Evolutionary conservation across 202 grass and related monocot species (phyloP).

Genomic region (Tripidium arundinaceum): DNA sequence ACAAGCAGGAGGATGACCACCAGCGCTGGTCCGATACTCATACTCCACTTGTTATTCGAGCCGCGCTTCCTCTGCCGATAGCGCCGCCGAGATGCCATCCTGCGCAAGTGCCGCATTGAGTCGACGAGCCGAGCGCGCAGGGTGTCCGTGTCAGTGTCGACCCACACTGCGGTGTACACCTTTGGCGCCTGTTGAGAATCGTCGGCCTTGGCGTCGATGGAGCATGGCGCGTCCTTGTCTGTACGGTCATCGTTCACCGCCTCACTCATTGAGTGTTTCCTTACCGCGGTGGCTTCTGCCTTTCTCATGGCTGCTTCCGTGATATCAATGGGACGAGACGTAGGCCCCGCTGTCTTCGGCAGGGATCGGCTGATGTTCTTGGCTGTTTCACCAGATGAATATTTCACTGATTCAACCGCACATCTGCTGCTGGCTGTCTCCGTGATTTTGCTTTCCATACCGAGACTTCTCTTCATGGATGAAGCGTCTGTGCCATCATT

Average conservation of each 20-base stretch:
- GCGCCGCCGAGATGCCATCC: constrained; percentile 25
- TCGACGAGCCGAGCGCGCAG: constrained; percentile 23
- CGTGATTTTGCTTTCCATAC: neutral
- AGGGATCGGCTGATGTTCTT: neutral
- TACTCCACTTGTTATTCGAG: constrained; percentile 2
- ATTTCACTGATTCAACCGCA: neutral
- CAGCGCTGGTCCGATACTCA: neutral
- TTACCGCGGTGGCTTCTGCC: neutral
- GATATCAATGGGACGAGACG: neutral
- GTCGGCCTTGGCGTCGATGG: neutral
- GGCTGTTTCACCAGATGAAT: neutral
- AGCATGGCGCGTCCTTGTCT: neutral
- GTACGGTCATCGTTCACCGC: neutral
- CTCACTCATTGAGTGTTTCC: neutral
- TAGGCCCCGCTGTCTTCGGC: neutral
- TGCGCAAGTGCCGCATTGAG: constrained; percentile 34
- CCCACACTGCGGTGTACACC: constrained; percentile 39
- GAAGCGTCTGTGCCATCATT: neutral
- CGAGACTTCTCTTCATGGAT: constrained; percentile 1
- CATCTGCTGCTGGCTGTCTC: neutral
- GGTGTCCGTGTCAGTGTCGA: constrained; percentile 42
- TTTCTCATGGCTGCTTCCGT: constrained; percentile 8
- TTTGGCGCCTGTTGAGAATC: constrained; percentile 27
- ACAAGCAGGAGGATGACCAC: constrained; percentile 41
- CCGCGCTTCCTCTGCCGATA: constrained; percentile 25